Evolutionary conservation across 2,329 filamentous ascomycete genomes (phyloP), one percentile per base, ranked within the genome.

Genomic region (Amauroascus verrucosus): DNA sequence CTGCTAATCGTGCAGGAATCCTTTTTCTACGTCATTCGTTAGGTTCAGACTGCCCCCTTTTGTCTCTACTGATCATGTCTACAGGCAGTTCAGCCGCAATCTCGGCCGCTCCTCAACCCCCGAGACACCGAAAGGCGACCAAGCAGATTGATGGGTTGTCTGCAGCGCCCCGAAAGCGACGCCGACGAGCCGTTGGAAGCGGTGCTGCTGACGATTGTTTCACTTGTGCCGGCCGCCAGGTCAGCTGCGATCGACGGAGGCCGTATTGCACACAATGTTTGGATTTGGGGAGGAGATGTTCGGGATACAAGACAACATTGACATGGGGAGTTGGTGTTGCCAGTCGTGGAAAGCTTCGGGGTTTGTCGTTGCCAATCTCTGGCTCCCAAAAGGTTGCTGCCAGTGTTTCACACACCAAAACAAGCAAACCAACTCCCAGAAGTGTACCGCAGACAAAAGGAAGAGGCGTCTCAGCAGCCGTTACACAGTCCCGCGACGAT

Each of bases 241-340:
- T 85, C 58, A 86, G 88, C 70, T 98, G 91, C 74, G 91, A 97
- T 72, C 83, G 91, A 62, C 83, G 88, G 66, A 81, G 91, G 63
- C 91, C 91, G 7, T 97, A 96, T 72, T 97, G 93, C 73, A 89
- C 89, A 43, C 90, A 89, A 71, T 98, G 91, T 70, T 80, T 97
- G 58, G 88, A 95, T 62, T 79, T 88, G 59, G 90, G 89, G 59
- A 89, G 88, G 67, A 89, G 95, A 66, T 97, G 91, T 73, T 89
- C 88, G 26, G 91, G 91, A 56, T 97, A 97, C 77, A 94, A 94
- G 74, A 97, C 91, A 14, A 90, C 91, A 62, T 77, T 97, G 70
- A 97, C 91, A 45, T 97, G 91, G 91, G 89, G 89, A 40, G 88
- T 96, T 46, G 91, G 91, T 49, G 91, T 97, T 55, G 91, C 91